phyloP scores from a whole-genome alignment of 805 yeast species.

The Lipomyces orientalis region DNA sequence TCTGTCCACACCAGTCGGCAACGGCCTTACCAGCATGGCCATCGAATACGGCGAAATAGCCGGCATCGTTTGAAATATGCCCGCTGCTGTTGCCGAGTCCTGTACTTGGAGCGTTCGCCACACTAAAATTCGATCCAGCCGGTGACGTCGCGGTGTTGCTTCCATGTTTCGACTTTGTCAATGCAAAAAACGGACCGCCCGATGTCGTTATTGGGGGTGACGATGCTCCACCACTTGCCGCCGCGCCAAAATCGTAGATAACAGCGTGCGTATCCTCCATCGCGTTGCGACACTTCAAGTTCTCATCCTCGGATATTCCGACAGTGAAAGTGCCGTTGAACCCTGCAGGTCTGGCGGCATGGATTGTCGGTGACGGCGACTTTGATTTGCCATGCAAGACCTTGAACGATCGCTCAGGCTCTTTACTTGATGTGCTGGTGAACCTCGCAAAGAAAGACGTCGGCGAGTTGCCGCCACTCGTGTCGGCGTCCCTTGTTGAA shows the following conservation, averaged over 20 bases:
- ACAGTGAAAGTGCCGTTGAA: constrained; percentile 62
- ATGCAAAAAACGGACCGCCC: background rate
- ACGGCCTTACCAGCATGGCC: constrained; percentile 96
- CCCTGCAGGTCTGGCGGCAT: constrained; percentile 49
- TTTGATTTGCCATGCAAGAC: constrained; percentile 1
- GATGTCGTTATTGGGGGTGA: background rate
- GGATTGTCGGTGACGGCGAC: constrained; percentile 4
- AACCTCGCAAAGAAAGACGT: constrained; percentile 24
- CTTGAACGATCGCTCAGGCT: constrained; percentile 6
- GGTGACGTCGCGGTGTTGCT: constrained; percentile 1
- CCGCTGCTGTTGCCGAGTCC: constrained; percentile 17
- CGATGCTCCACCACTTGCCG: background rate
- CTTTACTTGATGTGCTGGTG: constrained; percentile 5
- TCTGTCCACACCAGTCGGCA: constrained; percentile 93
- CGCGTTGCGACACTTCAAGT: constrained; percentile 75
- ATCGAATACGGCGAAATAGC: constrained; percentile 93
- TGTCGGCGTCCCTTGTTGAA: background rate
- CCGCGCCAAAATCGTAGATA: constrained; percentile 88
- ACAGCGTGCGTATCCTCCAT: constrained; percentile 98
- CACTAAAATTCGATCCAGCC: constrained; percentile 1
- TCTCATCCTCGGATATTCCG: constrained; percentile 91
- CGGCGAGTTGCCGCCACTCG: constrained; percentile 6
- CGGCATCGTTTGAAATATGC: constrained; percentile 64
- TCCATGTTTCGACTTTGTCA: background rate
- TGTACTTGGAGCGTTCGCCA: constrained; percentile 3